Percentiles rank a stretch among this genome's conserved stretches.
phyloP scores from a whole-genome alignment of 352 stramenopile genomes.

The Globisporangium polare region DNA sequence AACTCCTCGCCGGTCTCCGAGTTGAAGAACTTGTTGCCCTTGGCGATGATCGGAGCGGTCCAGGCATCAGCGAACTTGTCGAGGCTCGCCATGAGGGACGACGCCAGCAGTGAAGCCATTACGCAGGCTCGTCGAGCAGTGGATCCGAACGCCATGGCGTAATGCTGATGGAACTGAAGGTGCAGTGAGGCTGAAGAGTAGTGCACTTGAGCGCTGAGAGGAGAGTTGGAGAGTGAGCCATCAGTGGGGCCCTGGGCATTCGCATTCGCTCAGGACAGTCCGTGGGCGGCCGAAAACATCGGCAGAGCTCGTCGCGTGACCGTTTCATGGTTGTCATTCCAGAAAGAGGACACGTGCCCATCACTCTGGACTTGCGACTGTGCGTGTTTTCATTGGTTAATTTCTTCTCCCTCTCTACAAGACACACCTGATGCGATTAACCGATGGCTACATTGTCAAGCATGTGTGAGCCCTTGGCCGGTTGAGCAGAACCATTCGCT shows the following conservation, averaged over 20 bases:
- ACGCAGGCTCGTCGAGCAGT: constrained; percentile 3
- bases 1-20: constrained; percentile 57
- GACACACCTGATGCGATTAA: neutral
- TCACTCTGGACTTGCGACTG: neutral
- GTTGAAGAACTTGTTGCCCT: constrained; percentile 73
- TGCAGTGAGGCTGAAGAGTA: neutral
- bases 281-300: neutral
- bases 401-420: neutral
- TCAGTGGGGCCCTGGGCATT: neutral
- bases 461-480: no score
- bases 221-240: neutral
- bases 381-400: constrained; percentile 4
- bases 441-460: neutral
- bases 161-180: neutral
- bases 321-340: constrained; percentile 1
- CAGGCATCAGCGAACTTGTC: constrained; percentile 7
- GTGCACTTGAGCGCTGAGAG: neutral
- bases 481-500: no score
- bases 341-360: neutral
- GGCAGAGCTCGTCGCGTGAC: neutral
- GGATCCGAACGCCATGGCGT: constrained; percentile 11
- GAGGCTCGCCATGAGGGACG: neutral
- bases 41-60: constrained; percentile 25
- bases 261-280: neutral
- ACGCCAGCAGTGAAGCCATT: neutral